A percentile compares a stretch with the other conserved stretches of the same genome.
Evolutionary conservation across 495 filamentous ascomycete species (phyloP).

Genomic region (Trichoderma erinaceum): DNA sequence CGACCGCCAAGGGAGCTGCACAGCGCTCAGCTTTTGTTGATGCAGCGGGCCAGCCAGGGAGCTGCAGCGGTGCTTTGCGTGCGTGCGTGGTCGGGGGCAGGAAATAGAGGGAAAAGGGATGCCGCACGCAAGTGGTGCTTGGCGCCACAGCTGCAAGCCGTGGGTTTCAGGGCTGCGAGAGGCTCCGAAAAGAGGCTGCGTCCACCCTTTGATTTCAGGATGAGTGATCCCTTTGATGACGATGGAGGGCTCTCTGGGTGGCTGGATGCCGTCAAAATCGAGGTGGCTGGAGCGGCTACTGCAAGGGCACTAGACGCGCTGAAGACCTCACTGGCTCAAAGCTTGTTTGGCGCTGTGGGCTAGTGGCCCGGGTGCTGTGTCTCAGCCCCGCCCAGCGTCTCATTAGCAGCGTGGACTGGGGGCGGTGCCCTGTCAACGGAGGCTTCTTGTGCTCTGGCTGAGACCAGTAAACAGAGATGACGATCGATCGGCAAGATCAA

Average conservation of each 20-base stretch:
- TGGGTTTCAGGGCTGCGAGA: neutral
- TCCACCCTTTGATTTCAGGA: neutral
- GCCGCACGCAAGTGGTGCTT: neutral
- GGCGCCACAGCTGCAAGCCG: neutral
- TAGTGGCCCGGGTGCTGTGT: neutral
- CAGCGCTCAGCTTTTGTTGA: neutral
- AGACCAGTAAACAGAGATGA: neutral
- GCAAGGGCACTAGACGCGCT: neutral
- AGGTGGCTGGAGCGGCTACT: slow-evolving; percentile 13
- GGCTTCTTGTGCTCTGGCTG: neutral
- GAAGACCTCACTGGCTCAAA: neutral
- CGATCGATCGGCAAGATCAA: slow-evolving; percentile 4
- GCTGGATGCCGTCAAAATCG: neutral
- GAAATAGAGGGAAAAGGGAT: neutral
- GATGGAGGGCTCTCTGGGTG: neutral
- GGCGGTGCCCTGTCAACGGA: slow-evolving; percentile 12
- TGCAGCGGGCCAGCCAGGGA: neutral
- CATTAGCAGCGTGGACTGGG: neutral
- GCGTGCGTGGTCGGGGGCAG: neutral
- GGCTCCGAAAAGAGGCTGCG: neutral
- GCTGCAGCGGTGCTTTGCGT: slow-evolving; percentile 6
- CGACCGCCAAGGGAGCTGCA: neutral
- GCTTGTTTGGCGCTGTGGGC: neutral
- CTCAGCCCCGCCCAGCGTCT: slow-evolving; percentile 11
- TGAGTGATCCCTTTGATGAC: neutral